Conservation (phyloP, 768 basidiomycete genomes). For the Rhodocollybia butyracea region DNA sequence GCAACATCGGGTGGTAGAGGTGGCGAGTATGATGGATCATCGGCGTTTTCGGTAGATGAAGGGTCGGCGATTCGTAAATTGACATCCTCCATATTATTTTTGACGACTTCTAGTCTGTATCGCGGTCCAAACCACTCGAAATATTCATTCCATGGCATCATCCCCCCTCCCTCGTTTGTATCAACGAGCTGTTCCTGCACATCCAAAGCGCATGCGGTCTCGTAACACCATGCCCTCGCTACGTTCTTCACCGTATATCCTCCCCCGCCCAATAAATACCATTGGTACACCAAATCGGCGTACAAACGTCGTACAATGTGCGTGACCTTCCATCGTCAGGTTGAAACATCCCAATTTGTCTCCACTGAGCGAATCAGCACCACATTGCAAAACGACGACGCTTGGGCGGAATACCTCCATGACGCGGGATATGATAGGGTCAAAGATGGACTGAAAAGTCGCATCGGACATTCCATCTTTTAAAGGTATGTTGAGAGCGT, state of each 20-base stretch:
- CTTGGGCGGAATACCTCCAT: conserved; percentile 87
- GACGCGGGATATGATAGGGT: conserved; percentile 83
- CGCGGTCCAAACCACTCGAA: conserved; percentile 98
- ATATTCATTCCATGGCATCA: conserved; percentile 79
- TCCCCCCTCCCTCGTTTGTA: conserved; percentile 28
- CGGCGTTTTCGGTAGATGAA: neutral
- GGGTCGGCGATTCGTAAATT: conserved; percentile 37
- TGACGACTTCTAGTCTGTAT: conserved; percentile 86
- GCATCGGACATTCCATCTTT: conserved; percentile 95
- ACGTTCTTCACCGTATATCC: conserved; percentile 98
- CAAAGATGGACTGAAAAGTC: conserved; percentile 82
- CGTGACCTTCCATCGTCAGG: conserved; percentile 92
- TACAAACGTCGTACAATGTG: conserved; percentile 85
- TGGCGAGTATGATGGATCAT: neutral
- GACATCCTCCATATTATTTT: conserved; percentile 93
- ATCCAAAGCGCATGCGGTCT: conserved; percentile 94
- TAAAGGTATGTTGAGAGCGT: conserved; percentile 90
- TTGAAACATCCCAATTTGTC: conserved; percentile 98
- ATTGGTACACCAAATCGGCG: conserved; percentile 80
- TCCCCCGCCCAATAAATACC: conserved; percentile 90
- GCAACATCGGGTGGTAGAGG: neutral
- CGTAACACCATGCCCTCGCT: conserved; percentile 92
- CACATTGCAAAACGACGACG: conserved; percentile 90
- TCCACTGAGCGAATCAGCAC: conserved; percentile 91
- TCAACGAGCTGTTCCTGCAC: conserved; percentile 69